Evolutionary conservation across 306 rosid genomes (phyloP).

Genomic region (Prunus campanulata): DNA sequence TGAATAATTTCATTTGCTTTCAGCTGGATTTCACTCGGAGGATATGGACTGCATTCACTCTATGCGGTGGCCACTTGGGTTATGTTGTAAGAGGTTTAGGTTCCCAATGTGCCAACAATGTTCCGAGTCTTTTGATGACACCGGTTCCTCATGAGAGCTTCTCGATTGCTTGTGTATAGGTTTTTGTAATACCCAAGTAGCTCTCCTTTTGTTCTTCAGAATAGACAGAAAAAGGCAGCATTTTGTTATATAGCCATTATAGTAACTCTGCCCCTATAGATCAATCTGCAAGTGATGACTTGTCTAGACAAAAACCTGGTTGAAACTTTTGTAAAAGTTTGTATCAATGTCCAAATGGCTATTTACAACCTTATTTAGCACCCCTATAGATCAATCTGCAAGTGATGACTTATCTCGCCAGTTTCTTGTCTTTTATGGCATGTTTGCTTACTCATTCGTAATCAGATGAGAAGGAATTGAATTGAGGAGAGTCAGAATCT

Average conservation of each 20-base stretch:
- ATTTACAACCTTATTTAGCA: no score
- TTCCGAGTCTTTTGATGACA: conserved; percentile 11
- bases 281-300: background rate
- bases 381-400: no score
- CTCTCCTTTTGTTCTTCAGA: background rate
- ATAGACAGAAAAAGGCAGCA: background rate
- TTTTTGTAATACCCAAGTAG: background rate
- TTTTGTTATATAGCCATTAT: background rate
- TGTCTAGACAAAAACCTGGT: background rate
- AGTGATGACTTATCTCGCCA: no score
- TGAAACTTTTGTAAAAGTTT: background rate
- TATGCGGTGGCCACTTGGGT: conserved; percentile 43
- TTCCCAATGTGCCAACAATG: conserved; percentile 52
- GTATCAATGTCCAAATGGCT: no score
- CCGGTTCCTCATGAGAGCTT: no score
- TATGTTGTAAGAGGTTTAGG: conserved; percentile 55
- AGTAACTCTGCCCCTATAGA: background rate
- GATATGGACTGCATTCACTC: conserved; percentile 25
- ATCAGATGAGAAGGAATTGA: no score
- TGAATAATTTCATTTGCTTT: background rate
- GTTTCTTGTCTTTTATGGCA: no score
- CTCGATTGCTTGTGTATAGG: no score
- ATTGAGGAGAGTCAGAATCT: no score
- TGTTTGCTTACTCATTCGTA: no score
- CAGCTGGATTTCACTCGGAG: background rate